Percentiles rank a stretch among this genome's conserved stretches.
These are phyloP conservation scores for Arctostaphylos glauca DNA, from an alignment of 148 eudicot genomes.

Conservation along the genomic window DNA sequence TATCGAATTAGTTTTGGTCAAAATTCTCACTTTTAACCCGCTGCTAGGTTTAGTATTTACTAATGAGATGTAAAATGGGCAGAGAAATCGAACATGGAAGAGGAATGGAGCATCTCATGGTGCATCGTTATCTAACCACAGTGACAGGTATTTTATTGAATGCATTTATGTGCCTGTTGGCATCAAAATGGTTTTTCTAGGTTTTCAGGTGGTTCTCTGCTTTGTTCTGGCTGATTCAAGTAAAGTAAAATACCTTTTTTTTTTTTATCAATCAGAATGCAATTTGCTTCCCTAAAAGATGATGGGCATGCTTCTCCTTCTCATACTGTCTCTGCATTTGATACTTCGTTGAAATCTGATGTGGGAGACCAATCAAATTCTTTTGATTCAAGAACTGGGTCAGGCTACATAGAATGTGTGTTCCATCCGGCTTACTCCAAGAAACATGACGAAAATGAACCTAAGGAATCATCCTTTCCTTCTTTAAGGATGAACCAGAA, in stretches of 20 bases:
- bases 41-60: not conserved
- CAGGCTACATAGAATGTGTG: constrained; percentile 48
- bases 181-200: constrained; percentile 7
- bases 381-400: constrained; percentile 50
- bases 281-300: constrained; percentile 37
- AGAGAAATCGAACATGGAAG: constrained; percentile 64
- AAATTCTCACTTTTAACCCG: not conserved
- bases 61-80: constrained; percentile 22
- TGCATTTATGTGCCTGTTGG: not conserved
- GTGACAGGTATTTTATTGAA: constrained; percentile 50
- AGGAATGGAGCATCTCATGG: constrained; percentile 40
- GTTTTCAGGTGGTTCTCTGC: not conserved
- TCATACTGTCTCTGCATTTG: constrained; percentile 50
- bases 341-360: constrained; percentile 49
- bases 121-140: constrained; percentile 36
- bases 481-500: constrained; percentile 25
- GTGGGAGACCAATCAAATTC: constrained; percentile 47
- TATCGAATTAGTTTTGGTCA: not conserved
- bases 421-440: constrained; percentile 43
- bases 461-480: constrained; percentile 36
- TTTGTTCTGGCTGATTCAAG: constrained; percentile 7
- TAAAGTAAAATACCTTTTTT: constrained; percentile 11
- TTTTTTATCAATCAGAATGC: constrained; percentile 47
- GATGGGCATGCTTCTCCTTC: constrained; percentile 47
- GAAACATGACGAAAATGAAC: constrained; percentile 38